A percentile compares a stretch with the other conserved stretches of the same genome.
Evolutionary conservation across 805 yeast species (phyloP).

Genomic region (Candida ponderosae): DNA sequence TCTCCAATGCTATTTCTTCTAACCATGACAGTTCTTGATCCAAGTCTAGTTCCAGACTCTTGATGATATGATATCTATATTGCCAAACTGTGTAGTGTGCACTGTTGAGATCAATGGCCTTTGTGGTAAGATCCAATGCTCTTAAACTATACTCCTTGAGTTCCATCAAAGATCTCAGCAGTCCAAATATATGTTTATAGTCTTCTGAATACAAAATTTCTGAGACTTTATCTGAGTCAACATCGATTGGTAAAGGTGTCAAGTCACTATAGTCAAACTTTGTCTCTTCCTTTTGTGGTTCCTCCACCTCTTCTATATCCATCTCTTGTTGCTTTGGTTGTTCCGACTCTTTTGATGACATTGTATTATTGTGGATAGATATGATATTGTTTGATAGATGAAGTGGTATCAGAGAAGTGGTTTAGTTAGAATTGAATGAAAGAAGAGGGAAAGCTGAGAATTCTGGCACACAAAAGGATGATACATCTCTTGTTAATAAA

Average conservation of each 20-base stretch:
- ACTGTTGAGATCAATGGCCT: constrained; percentile 61
- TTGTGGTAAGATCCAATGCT: constrained; percentile 58
- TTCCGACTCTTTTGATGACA: no score
- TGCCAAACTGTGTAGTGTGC: constrained; percentile 93
- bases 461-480: no score
- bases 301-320: neutral
- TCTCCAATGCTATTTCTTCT: constrained; percentile 62
- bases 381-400: no score
- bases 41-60: constrained; percentile 26
- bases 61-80: constrained; percentile 49
- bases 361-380: no score
- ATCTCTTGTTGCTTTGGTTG: neutral
- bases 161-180: constrained; percentile 51
- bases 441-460: no score
- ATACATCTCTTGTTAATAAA: no score
- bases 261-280: constrained; percentile 27
- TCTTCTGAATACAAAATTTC: constrained; percentile 67
- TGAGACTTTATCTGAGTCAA: constrained; percentile 44
- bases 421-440: no score
- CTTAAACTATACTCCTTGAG: constrained; percentile 59
- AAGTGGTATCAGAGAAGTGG: no score
- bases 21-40: constrained; percentile 70
- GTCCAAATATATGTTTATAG: constrained; percentile 54
- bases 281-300: neutral
- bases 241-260: constrained; percentile 31